Evolutionary conservation across 805 yeast species (phyloP).

Genomic region (Teunomyces cretensis): DNA sequence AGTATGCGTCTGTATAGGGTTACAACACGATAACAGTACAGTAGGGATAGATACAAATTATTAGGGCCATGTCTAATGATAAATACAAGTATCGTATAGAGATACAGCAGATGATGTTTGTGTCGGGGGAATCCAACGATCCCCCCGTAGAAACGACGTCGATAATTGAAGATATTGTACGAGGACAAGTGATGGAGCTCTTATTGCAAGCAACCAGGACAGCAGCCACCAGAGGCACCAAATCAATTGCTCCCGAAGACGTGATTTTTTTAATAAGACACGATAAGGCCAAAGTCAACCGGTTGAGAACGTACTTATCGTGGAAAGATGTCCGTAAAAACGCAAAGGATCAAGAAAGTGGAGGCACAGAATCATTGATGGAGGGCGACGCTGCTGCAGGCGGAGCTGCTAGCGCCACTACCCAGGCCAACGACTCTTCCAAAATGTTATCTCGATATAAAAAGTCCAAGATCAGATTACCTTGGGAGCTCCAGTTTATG

Average conservation of each 20-base stretch:
- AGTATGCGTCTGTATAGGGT: conserved; percentile 1
- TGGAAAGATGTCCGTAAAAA: conserved; percentile 96
- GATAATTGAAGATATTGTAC: conserved; percentile 91
- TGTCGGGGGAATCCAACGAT: conserved; percentile 90
- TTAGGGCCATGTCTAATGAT: conserved; percentile 13
- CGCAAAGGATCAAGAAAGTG: conserved; percentile 58
- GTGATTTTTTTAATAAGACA: conserved; percentile 89
- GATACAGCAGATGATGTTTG: conserved; percentile 99
- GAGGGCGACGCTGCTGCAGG: conserved; percentile 48
- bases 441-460: conserved; percentile 53
- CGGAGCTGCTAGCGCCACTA: conserved; percentile 36
- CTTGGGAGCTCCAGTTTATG: conserved; percentile 96
- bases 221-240: conserved; percentile 76
- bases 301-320: conserved; percentile 84
- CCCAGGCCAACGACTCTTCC: conserved; percentile 34
- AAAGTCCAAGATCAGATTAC: conserved; percentile 77
- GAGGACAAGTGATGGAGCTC: conserved; percentile 91
- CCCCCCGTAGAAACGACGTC: conserved; percentile 91
- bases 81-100: conserved; percentile 83
- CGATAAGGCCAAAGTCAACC: conserved; percentile 89
- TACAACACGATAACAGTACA: background rate
- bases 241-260: conserved; percentile 87
- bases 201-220: conserved; percentile 72
- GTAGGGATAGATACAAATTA: background rate
- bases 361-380: conserved; percentile 50